Evolutionary conservation across 1,284 basidiomycete species (phyloP).

Genomic region (Ceratobasidium sp.): DNA sequence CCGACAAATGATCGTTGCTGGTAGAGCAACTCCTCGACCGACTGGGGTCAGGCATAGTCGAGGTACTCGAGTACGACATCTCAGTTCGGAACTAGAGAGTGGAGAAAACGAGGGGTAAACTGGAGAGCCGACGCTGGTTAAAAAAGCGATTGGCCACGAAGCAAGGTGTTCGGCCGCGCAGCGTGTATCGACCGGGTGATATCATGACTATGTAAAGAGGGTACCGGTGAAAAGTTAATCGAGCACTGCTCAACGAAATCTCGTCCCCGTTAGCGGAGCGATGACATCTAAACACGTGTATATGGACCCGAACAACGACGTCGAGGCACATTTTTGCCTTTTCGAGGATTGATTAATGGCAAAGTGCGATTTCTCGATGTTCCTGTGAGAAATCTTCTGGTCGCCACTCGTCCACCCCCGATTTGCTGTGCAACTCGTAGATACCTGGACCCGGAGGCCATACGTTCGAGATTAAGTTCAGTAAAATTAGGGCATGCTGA

Average conservation of each 20-base stretch:
- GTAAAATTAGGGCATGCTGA: neutral
- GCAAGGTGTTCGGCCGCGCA: conserved; percentile 12
- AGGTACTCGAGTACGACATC: neutral
- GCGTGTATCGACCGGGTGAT: neutral
- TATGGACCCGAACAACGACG: neutral
- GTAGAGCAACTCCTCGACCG: neutral
- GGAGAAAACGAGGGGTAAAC: neutral
- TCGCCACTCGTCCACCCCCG: neutral
- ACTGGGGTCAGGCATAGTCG: neutral
- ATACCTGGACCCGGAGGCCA: neutral
- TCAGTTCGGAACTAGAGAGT: neutral
- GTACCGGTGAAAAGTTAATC: neutral
- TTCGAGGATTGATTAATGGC: neutral
- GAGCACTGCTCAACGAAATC: neutral
- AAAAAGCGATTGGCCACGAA: neutral
- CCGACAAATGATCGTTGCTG: neutral
- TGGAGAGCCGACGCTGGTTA: neutral
- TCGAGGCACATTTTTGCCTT: neutral
- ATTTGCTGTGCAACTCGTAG: neutral
- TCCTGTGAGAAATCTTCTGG: neutral
- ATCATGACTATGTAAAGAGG: neutral
- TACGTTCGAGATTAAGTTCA: neutral
- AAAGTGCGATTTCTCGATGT: neutral
- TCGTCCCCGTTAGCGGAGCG: neutral
- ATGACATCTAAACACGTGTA: neutral